Conservation (phyloP, 495 filamentous ascomycete species). For the Cairneyella variabilis region DNA sequence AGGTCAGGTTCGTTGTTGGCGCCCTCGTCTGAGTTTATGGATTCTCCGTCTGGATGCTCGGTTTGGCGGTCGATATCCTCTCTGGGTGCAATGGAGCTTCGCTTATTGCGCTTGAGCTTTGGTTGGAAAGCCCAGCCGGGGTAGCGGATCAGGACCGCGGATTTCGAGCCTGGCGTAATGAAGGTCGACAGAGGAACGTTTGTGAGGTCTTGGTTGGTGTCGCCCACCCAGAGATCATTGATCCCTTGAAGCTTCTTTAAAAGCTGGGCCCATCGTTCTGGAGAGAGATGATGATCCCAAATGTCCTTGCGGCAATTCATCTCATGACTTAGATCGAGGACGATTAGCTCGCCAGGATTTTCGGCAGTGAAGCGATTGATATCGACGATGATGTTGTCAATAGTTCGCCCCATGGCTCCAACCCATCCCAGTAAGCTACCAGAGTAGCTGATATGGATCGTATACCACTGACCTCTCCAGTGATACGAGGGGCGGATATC, state of each 20-base stretch:
- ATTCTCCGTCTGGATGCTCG: no score
- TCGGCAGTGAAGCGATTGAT: constrained; percentile 31
- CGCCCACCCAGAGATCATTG: constrained; percentile 15
- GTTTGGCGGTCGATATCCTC: no score
- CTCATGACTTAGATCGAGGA: constrained; percentile 28
- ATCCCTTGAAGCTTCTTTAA: constrained; percentile 1
- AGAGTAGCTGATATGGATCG: constrained; percentile 14
- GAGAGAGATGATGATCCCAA: neutral
- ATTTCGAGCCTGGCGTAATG: constrained; percentile 20
- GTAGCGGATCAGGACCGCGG: constrained; percentile 17
- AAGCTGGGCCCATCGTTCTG: constrained; percentile 6
- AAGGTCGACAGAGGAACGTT: constrained; percentile 16
- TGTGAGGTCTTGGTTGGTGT: constrained; percentile 5
- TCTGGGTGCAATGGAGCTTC: no score
- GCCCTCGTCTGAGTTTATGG: neutral
- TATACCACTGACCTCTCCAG: constrained; percentile 6
- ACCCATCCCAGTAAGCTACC: constrained; percentile 4
- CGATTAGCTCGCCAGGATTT: constrained; percentile 32
- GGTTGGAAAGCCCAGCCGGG: constrained; percentile 3
- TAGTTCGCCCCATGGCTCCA: constrained; percentile 27
- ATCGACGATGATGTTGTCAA: constrained; percentile 27
- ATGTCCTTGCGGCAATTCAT: neutral
- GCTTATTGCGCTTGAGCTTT: no score
- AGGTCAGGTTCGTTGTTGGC: neutral
- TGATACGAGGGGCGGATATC: constrained; percentile 28